phyloP scores from a whole-genome alignment of 2,329 filamentous ascomycete species.

The Trichophyton equinum region DNA sequence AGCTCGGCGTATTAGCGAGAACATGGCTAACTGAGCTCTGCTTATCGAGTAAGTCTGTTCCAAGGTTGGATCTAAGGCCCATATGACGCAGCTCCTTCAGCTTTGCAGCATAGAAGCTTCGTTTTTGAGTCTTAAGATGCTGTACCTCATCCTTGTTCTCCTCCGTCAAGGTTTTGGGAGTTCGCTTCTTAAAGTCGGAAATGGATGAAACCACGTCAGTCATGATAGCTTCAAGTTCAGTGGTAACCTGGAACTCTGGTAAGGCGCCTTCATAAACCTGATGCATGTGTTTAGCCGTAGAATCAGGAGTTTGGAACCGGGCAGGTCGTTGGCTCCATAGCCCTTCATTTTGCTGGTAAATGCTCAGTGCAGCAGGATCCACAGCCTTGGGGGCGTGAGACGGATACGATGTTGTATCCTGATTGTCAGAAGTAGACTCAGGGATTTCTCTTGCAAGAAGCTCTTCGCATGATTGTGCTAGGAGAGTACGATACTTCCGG shows the following conservation, averaged over 20 bases:
- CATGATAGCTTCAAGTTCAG: slow-evolving; percentile 56
- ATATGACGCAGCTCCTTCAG: slow-evolving; percentile 72
- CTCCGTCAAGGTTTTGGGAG: slow-evolving; percentile 65
- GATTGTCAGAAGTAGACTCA: slow-evolving; percentile 15
- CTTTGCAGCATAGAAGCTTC: slow-evolving; percentile 79
- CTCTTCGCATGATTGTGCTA: slow-evolving; percentile 61
- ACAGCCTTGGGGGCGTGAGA: slow-evolving; percentile 6
- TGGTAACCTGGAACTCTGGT: slow-evolving; percentile 43
- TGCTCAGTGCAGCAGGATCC: slow-evolving; percentile 22
- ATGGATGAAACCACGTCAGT: slow-evolving; percentile 55
- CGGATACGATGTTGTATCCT: neutral
- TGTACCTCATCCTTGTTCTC: slow-evolving; percentile 76
- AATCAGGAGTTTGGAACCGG: slow-evolving; percentile 57
- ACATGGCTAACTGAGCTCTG: slow-evolving; percentile 61
- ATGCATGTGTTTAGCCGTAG: slow-evolving; percentile 63
- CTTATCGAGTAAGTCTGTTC: slow-evolving; percentile 56
- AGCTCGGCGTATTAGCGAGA: slow-evolving; percentile 46
- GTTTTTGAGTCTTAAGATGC: slow-evolving; percentile 81
- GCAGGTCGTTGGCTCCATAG: slow-evolving; percentile 40
- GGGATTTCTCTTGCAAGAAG: slow-evolving; percentile 34
- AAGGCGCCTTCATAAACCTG: slow-evolving; percentile 45
- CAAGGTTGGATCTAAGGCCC: slow-evolving; percentile 76
- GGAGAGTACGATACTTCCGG: slow-evolving; percentile 69
- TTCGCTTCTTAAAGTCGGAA: slow-evolving; percentile 66
- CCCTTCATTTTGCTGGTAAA: slow-evolving; percentile 20